phyloP scores from a whole-genome alignment of 2,329 filamentous ascomycete genomes.

The Pyricularia pennisetigena region DNA sequence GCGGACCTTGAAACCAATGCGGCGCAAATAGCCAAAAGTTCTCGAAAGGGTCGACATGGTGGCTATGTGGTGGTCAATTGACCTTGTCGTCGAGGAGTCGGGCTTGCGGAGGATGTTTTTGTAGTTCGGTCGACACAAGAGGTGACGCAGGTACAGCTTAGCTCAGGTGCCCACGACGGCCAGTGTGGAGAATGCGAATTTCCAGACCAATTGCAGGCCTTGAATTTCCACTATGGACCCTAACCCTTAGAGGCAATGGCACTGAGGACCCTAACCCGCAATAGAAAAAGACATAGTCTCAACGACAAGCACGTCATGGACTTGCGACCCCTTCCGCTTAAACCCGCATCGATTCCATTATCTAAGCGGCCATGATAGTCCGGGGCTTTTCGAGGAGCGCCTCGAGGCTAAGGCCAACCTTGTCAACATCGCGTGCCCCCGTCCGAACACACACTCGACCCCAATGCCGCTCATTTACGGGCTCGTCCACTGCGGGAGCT shows the following conservation, averaged over 20 bases:
- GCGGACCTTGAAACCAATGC: constrained; percentile 73
- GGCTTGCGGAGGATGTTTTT: background rate
- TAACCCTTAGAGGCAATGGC: background rate
- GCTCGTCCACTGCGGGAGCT: constrained; percentile 15
- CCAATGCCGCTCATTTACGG: constrained; percentile 31
- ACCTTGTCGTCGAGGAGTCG: constrained; percentile 8
- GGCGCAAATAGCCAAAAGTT: constrained; percentile 79
- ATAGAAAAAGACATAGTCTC: background rate
- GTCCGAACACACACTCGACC: constrained; percentile 6
- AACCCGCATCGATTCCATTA: background rate
- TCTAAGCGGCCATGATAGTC: constrained; percentile 20
- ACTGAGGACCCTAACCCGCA: background rate
- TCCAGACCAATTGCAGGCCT: background rate
- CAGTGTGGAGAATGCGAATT: background rate
- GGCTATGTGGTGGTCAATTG: constrained; percentile 22
- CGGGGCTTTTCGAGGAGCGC: constrained; percentile 21
- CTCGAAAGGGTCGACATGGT: constrained; percentile 85
- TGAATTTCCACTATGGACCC: background rate
- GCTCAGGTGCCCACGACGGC: background rate
- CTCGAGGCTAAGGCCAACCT: constrained; percentile 15
- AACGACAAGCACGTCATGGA: background rate
- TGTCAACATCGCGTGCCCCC: constrained; percentile 13
- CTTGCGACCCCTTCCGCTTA: background rate
- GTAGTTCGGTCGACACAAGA: background rate
- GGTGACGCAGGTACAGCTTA: constrained; percentile 2